Evolutionary conservation across 1,284 basidiomycete genomes (phyloP).

Genomic region (Cutaneotrichosporon sp.): DNA sequence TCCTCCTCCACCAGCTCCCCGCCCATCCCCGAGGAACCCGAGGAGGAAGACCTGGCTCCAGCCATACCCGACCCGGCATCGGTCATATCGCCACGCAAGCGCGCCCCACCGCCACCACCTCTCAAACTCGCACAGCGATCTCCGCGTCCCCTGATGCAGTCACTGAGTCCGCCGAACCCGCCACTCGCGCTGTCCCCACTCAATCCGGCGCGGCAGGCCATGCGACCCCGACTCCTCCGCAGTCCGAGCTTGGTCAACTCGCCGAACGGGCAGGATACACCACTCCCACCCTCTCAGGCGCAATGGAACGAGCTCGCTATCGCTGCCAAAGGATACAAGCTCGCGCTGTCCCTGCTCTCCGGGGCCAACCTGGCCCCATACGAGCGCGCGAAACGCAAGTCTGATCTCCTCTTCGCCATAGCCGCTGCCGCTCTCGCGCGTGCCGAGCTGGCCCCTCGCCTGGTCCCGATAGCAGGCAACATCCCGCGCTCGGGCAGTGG

Average conservation of each 20-base stretch:
- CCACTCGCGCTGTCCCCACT: conserved; percentile 11
- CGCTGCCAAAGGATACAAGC: conserved; percentile 48
- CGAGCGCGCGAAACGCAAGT: conserved; percentile 39
- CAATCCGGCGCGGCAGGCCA: conserved; percentile 17
- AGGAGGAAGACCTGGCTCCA: conserved; percentile 8
- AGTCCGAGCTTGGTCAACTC: not conserved
- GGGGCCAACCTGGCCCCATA: conserved; percentile 31
- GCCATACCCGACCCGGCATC: not conserved
- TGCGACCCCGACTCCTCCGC: conserved; percentile 6
- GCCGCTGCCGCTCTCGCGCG: conserved; percentile 43
- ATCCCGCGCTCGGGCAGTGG: not conserved
- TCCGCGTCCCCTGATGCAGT: not conserved
- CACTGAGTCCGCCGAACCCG: conserved; percentile 4
- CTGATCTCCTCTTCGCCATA: conserved; percentile 42
- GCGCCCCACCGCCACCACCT: conserved; percentile 21
- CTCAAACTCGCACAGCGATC: conserved; percentile 7
- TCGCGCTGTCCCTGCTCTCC: conserved; percentile 43
- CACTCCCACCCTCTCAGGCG: not conserved
- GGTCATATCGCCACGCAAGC: not conserved
- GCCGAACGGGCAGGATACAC: not conserved
- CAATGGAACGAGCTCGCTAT: conserved; percentile 43
- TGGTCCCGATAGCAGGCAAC: conserved; percentile 9
- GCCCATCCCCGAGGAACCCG: conserved; percentile 23
- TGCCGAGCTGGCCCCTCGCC: conserved; percentile 37
- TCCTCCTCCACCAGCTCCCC: conserved; percentile 9